A percentile compares a stretch with the other conserved stretches of the same genome.
These are phyloP conservation scores for Penicillium waksmanii DNA, from an alignment of 495 filamentous ascomycete genomes.

Conservation along the genomic window DNA sequence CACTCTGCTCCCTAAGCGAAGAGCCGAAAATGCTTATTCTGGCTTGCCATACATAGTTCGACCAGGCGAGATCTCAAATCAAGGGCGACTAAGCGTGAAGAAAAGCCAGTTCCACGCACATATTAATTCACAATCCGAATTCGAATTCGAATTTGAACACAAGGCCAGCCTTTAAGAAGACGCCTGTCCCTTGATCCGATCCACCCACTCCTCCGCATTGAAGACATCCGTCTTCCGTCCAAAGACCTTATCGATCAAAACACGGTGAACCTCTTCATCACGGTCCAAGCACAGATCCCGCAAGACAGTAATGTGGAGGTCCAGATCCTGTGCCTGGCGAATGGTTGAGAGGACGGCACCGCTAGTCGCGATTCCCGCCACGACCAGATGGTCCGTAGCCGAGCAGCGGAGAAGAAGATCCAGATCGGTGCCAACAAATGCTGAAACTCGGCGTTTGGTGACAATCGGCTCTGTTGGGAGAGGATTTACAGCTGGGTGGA, in stretches of 20 bases:
- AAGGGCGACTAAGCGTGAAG: no score
- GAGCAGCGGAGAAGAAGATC: conserved; percentile 41
- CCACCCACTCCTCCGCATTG: conserved; percentile 22
- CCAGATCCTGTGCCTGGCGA: conserved; percentile 40
- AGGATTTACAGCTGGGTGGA: conserved; percentile 31
- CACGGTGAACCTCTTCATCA: conserved; percentile 36
- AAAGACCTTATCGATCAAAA: conserved; percentile 43
- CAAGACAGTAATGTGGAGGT: conserved; percentile 40
- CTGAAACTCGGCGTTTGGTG: conserved; percentile 41
- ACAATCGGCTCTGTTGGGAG: conserved; percentile 31
- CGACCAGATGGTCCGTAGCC: conserved; percentile 31
- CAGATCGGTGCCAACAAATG: conserved; percentile 40
- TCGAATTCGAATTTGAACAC: not conserved
- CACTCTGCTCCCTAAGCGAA: no score
- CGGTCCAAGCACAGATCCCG: conserved; percentile 43
- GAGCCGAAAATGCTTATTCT: no score
- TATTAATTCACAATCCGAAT: not conserved
- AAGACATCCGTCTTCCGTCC: conserved; percentile 29
- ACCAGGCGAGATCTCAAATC: no score
- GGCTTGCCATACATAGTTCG: no score
- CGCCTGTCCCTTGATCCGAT: not conserved
- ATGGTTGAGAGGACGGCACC: conserved; percentile 48
- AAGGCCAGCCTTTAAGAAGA: not conserved
- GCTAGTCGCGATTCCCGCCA: conserved; percentile 41
- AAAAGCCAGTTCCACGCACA: not conserved